phyloP scores from a whole-genome alignment of 768 basidiomycete genomes.

The Lactarius tabidus region DNA sequence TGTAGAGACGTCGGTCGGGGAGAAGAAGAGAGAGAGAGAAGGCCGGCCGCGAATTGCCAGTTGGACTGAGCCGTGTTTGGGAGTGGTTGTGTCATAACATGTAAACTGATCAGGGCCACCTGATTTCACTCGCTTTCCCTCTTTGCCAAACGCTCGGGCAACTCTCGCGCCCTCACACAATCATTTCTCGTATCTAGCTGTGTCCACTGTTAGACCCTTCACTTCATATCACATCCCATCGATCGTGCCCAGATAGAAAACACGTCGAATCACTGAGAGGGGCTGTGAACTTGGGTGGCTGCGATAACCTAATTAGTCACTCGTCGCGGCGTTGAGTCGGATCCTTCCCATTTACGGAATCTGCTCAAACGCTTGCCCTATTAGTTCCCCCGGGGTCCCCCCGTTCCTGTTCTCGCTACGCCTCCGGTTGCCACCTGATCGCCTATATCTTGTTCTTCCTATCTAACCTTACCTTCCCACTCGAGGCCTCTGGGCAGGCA shows the following conservation, averaged over 20 bases:
- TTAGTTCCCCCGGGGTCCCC: slow-evolving; percentile 10
- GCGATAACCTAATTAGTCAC: slow-evolving; percentile 15
- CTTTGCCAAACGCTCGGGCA: neutral
- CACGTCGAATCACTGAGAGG: slow-evolving; percentile 9
- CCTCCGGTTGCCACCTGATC: slow-evolving; percentile 25
- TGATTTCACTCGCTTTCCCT: neutral
- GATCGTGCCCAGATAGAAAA: slow-evolving; percentile 5
- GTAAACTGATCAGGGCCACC: slow-evolving; percentile 20
- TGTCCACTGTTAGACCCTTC: neutral
- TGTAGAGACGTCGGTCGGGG: slow-evolving; percentile 17
- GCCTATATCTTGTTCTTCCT: neutral
- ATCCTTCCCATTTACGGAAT: slow-evolving; percentile 29
- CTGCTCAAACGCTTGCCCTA: slow-evolving; percentile 18
- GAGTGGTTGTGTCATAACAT: slow-evolving; percentile 24
- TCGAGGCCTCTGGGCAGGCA: neutral
- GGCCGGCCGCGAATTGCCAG: slow-evolving; percentile 26
- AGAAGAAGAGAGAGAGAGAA: slow-evolving; percentile 28
- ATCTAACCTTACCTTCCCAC: neutral
- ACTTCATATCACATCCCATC: slow-evolving; percentile 7
- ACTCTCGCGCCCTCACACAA: slow-evolving; percentile 4
- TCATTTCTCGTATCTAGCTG: slow-evolving; percentile 9
- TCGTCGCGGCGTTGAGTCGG: slow-evolving; percentile 32
- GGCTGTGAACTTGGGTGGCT: slow-evolving; percentile 20
- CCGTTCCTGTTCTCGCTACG: slow-evolving; percentile 31
- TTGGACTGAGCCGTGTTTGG: slow-evolving; percentile 27